Conservation (phyloP, 2,329 filamentous ascomycete genomes). For the Penicillium decumbens region DNA sequence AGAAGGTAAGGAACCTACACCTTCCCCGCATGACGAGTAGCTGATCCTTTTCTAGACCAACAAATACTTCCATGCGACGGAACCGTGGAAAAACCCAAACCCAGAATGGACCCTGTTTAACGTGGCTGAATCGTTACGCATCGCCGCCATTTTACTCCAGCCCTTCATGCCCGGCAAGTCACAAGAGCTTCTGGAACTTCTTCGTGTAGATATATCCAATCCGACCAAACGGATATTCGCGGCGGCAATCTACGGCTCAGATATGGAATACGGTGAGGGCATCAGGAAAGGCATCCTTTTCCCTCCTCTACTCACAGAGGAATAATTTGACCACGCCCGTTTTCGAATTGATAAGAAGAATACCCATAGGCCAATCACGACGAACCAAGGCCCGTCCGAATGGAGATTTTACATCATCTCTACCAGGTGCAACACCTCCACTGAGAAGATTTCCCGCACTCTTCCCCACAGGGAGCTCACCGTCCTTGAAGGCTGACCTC, state of each 20-base stretch:
- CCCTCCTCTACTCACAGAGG: constrained; percentile 43
- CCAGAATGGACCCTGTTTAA: constrained; percentile 64
- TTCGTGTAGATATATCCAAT: constrained; percentile 59
- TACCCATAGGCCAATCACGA: constrained; percentile 19
- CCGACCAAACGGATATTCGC: constrained; percentile 57
- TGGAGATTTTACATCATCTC: constrained; percentile 21
- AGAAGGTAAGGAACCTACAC: constrained; percentile 46
- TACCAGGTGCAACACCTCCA: constrained; percentile 16
- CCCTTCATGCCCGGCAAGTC: constrained; percentile 85
- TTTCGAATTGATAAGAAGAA: constrained; percentile 31
- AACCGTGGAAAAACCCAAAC: constrained; percentile 61
- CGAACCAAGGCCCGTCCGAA: constrained; percentile 7
- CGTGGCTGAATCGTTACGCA: constrained; percentile 69
- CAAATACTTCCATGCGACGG: constrained; percentile 58
- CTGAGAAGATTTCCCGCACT: constrained; percentile 18
- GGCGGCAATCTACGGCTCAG: constrained; percentile 59
- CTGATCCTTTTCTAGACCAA: constrained; percentile 52
- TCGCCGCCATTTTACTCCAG: constrained; percentile 78
- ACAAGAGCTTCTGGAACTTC: constrained; percentile 64
- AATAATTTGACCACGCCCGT: constrained; percentile 23
- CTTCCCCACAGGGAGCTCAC: constrained; percentile 13
- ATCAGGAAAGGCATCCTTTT: constrained; percentile 50
- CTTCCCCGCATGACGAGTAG: constrained; percentile 11
- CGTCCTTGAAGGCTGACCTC: constrained; percentile 23
- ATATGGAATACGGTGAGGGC: constrained; percentile 64